Percentiles rank a stretch among this genome's conserved stretches.
These are phyloP conservation scores for Gnomoniopsis sp. DNA, from an alignment of 2,329 filamentous ascomycete genomes.

Conservation along the genomic window DNA sequence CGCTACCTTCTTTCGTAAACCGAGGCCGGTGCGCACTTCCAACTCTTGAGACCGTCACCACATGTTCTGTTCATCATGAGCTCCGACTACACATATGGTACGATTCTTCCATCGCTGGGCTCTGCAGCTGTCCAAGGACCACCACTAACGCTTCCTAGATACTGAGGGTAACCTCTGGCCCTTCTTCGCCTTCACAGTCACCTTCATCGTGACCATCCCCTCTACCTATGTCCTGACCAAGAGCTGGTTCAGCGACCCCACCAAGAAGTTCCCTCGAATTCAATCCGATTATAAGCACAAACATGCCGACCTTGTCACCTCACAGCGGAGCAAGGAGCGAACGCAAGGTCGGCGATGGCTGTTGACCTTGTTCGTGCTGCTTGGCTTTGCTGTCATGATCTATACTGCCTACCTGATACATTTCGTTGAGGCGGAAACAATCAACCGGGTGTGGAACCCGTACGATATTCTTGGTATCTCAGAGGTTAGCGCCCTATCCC, in stretches of 20 bases:
- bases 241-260: conserved; percentile 65
- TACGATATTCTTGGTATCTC: conserved; percentile 90
- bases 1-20: not conserved
- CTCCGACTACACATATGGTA: conserved; percentile 85
- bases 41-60: not conserved
- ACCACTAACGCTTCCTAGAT: conserved; percentile 44
- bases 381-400: conserved; percentile 80
- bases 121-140: not conserved
- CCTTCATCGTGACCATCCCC: conserved; percentile 81
- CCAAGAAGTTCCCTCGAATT: conserved; percentile 79
- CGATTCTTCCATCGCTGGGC: not conserved
- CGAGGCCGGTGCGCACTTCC: not conserved
- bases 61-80: conserved; percentile 61
- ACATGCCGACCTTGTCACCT: conserved; percentile 79
- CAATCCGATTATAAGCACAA: conserved; percentile 76
- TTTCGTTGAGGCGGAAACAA: conserved; percentile 63
- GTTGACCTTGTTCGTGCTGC: conserved; percentile 69
- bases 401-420: conserved; percentile 91
- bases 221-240: conserved; percentile 85
- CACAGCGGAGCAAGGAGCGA: conserved; percentile 80
- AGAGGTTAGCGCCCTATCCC: conserved; percentile 52
- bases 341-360: conserved; percentile 87
- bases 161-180: conserved; percentile 98
- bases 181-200: conserved; percentile 93
- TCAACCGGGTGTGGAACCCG: conserved; percentile 87